Evolutionary conservation across 2,329 filamentous ascomycete species (phyloP), one percentile per base, ranked within the genome.

Genomic region (Atkinsonella texensis): DNA sequence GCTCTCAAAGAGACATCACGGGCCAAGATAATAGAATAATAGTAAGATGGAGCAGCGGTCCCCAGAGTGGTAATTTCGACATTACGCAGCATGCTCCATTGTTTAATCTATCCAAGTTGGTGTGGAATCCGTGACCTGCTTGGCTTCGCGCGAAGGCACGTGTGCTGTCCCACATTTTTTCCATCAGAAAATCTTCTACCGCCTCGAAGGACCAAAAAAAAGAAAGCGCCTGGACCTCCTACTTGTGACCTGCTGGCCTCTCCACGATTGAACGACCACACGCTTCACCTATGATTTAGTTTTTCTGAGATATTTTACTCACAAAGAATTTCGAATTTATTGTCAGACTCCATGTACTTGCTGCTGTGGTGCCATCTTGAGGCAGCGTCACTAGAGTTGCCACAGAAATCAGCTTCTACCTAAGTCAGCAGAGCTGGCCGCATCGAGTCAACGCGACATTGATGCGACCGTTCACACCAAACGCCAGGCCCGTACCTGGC

Each of bases 391-490:
- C 6, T 46, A 41, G 40, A 48, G 43, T 50, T 48, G 48, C 46
- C 28, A 11, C 20, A 45, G 40, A 46, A 50, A 46, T 32, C 4
- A 39, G 20, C 43, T 41, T 48, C 9, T 50, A 41, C 39, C 11
- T 13, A 41, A 13, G 39, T n/a, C 7, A 10, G 7, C 15, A 28
- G 23, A 28, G 15, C 44, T 28, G 28, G 15, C 33, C 40, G 18
- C 32, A 33, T 28, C 20, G 18, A 46, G 20, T 28, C n/a, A 40
- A 17, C 35, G 13, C 48, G 44, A 32, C 46, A 23, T 50, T 49
- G 48, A 58, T 60, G 68, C 63, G 64, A 54, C 64, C 67, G 2
- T 60, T 69, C 52, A 68, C 66, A 13, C 63, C 70, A 15, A 57
- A 62, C 31, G 56, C 65, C 54, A 65, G 65, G 60, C 59, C 59